These are phyloP conservation scores for Cladosporium sp. DNA, from an alignment of 2,329 filamentous ascomycete genomes.

Conservation along the genomic window DNA sequence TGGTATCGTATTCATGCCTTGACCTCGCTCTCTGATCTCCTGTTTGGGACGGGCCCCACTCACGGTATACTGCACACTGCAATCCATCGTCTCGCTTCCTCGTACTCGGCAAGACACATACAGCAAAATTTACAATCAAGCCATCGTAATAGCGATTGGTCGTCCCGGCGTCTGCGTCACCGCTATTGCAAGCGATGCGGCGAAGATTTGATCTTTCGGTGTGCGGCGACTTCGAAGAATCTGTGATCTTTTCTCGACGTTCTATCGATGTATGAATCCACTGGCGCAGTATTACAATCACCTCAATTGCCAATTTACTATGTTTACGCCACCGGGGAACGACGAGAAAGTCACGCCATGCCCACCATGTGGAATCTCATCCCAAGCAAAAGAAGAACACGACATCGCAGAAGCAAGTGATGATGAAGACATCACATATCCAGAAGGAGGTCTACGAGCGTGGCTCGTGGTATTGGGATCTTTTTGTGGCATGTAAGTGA, in stretches of 20 bases:
- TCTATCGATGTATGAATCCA: too few relatives aligned
- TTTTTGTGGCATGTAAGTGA: slow-evolving; percentile 64
- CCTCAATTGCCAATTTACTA: background rate
- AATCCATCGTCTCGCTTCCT: background rate
- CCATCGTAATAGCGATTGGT: background rate
- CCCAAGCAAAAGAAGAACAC: background rate
- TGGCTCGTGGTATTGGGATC: slow-evolving; percentile 79
- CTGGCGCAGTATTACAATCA: background rate
- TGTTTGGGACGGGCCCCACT: background rate
- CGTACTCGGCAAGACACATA: background rate
- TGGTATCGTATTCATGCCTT: background rate
- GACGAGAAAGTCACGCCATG: background rate
- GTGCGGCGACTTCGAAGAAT: background rate
- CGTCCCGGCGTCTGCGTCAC: background rate
- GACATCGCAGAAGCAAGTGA: background rate
- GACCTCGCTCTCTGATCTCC: background rate
- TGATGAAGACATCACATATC: slow-evolving; percentile 36
- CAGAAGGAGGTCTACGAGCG: slow-evolving; percentile 74
- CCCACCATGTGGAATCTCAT: background rate
- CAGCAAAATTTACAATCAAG: background rate
- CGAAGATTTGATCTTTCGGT: background rate
- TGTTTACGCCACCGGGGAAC: background rate
- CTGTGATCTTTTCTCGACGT: background rate
- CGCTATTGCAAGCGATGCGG: background rate
- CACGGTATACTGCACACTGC: background rate